Evolutionary conservation across 2,329 filamentous ascomycete genomes (phyloP).

Genomic region (Amylocarpus encephaloides): DNA sequence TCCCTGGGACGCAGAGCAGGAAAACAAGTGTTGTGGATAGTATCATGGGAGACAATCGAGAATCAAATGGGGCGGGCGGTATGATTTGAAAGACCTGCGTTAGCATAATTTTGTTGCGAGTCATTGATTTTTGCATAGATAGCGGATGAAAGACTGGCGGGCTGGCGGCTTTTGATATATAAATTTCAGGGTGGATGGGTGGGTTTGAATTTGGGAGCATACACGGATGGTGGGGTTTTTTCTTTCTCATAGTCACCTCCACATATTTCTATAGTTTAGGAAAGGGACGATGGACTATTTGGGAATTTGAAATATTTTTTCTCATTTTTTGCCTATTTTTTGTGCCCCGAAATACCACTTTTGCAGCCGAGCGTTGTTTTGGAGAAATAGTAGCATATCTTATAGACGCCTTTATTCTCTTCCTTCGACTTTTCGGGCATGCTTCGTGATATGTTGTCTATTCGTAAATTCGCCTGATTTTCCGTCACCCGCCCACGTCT

Average conservation of each 20-base stretch:
- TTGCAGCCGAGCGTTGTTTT: background rate
- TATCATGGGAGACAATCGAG: background rate
- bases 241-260: background rate
- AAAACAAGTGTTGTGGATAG: background rate
- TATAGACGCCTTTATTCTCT: background rate
- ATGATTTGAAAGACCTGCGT: background rate
- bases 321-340: background rate
- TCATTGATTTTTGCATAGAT: background rate
- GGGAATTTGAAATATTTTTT: background rate
- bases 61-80: background rate
- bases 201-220: background rate
- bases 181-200: background rate
- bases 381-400: background rate
- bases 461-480: too few relatives aligned
- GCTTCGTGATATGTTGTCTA: too few relatives aligned
- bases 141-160: background rate
- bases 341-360: background rate
- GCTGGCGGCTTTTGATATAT: background rate
- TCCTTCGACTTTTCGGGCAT: too few relatives aligned
- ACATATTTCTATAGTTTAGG: background rate
- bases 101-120: background rate
- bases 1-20: background rate
- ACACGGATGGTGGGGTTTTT: background rate
- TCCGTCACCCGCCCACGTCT: too few relatives aligned
- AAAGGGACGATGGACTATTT: background rate